A percentile compares a stretch with the other conserved stretches of the same genome.
phyloP scores from a whole-genome alignment of 2,329 filamentous ascomycete species.

The Cladosporium sp. region DNA sequence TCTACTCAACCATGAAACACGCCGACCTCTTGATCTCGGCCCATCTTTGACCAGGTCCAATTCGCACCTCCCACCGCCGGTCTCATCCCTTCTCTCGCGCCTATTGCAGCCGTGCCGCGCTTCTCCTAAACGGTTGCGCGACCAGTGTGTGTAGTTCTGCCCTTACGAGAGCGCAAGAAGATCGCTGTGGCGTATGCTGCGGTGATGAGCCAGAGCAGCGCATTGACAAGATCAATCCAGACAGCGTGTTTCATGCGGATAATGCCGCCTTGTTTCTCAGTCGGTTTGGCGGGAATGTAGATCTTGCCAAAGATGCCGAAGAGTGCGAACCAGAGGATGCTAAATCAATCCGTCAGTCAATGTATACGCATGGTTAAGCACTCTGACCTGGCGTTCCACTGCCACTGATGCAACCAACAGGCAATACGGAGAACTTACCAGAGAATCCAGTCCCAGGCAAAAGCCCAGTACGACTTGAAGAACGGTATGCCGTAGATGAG shows the following conservation, averaged over 20 bases:
- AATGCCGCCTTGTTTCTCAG: slow-evolving; percentile 52
- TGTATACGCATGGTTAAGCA: background rate
- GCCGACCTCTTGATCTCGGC: slow-evolving; percentile 5
- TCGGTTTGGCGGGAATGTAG: slow-evolving; percentile 66
- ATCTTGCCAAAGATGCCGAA: slow-evolving; percentile 81
- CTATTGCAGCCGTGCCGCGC: slow-evolving; percentile 11
- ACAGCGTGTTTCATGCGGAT: slow-evolving; percentile 80
- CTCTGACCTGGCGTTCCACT: background rate
- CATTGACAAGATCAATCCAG: slow-evolving; percentile 73
- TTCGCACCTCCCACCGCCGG: slow-evolving; percentile 1
- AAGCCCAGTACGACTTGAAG: slow-evolving; percentile 50
- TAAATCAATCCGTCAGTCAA: slow-evolving; percentile 13
- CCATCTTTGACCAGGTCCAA: slow-evolving; percentile 1
- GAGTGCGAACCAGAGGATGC: slow-evolving; percentile 71
- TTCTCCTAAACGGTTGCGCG: slow-evolving; percentile 29
- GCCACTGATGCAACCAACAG: background rate
- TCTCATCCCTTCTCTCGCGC: slow-evolving; percentile 12
- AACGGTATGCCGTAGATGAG: slow-evolving; percentile 62
- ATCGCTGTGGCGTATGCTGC: slow-evolving; percentile 53
- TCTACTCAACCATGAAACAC: background rate
- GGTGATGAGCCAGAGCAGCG: slow-evolving; percentile 71
- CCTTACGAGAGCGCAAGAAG: slow-evolving; percentile 56
- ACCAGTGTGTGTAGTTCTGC: slow-evolving; percentile 35
- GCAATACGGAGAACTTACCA: slow-evolving; percentile 40
- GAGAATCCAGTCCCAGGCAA: slow-evolving; percentile 67